Conservation (phyloP, 352 stramenopile species). For the Elongisporangium prolatum region DNA sequence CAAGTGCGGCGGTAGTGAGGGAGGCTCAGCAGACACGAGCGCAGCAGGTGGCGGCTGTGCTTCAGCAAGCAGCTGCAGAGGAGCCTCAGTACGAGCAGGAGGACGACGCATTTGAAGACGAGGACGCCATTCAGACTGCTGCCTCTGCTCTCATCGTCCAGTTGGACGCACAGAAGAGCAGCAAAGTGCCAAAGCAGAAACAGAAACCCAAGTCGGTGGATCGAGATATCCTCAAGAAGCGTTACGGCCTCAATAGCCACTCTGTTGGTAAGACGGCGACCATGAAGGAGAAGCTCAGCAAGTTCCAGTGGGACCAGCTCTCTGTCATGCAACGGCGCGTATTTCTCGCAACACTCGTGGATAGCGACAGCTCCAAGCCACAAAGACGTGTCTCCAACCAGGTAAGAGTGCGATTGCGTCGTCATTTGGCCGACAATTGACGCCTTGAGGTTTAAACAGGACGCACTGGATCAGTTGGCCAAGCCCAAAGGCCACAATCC, state of each 20-base stretch:
- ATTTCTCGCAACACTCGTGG: conserved; percentile 49
- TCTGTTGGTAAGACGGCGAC: conserved; percentile 19
- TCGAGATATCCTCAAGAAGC: conserved; percentile 28
- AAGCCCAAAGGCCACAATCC: conserved; percentile 26
- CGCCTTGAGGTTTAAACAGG: conserved; percentile 4
- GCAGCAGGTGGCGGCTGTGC: conserved; percentile 18
- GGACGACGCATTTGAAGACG: conserved; percentile 47
- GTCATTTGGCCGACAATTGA: neutral
- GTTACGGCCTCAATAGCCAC: conserved; percentile 3
- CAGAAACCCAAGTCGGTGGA: conserved; percentile 20
- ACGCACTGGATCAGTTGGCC: conserved; percentile 40
- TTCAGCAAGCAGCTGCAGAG: conserved; percentile 32
- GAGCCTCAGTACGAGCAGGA: conserved; percentile 34
- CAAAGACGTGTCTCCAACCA: conserved; percentile 19
- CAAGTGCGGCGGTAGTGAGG: conserved; percentile 19
- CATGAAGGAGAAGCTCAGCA: conserved; percentile 52
- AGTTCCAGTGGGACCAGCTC: conserved; percentile 57
- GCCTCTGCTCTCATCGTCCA: conserved; percentile 9
- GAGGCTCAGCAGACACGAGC: conserved; percentile 20
- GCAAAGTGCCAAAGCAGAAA: neutral
- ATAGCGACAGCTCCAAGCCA: conserved; percentile 7
- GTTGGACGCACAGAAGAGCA: conserved; percentile 2
- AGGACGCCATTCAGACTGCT: conserved; percentile 18
- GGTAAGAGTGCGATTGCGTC: conserved; percentile 10
- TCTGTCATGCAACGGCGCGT: conserved; percentile 54